phyloP scores from a whole-genome alignment of 176 grass and related monocot genomes.

The Aegilops tauschii region DNA sequence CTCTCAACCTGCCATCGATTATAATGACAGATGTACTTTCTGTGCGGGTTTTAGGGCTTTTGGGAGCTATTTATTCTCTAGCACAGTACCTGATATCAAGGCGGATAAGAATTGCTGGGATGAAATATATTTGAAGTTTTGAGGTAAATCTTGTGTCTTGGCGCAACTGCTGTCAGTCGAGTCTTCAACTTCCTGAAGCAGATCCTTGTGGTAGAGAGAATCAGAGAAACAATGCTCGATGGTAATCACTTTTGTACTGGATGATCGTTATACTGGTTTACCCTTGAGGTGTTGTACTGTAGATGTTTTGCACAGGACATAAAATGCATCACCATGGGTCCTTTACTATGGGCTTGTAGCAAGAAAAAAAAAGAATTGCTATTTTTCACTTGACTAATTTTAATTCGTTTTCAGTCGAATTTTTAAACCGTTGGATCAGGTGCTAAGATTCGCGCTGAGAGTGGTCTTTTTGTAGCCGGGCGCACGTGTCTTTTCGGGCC shows the following conservation, averaged over 20 bases:
- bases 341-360: conserved; percentile 6
- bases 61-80: conserved; percentile 92
- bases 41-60: conserved; percentile 85
- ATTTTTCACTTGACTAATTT: not conserved
- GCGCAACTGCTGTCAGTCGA: not conserved
- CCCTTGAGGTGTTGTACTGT: conserved; percentile 32
- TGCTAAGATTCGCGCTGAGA: not conserved
- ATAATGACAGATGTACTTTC: conserved; percentile 86
- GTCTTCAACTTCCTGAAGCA: conserved; percentile 14
- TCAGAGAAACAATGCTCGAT: not conserved
- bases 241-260: conserved; percentile 10
- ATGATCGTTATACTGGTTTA: conserved; percentile 27
- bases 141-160: conserved; percentile 41
- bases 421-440: not conserved
- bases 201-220: conserved; percentile 2
- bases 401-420: not conserved
- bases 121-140: conserved; percentile 87
- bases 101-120: conserved; percentile 89
- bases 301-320: conserved; percentile 12
- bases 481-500: not conserved
- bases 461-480: not conserved
- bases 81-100: conserved; percentile 85
- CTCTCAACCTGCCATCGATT: conserved; percentile 85
- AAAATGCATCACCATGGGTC: conserved; percentile 23
- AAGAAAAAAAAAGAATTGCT: not conserved